Base-by-base conservation (phyloP, 2,329 filamentous ascomycete species). In the Clonostachys rhizophaga region DNA sequence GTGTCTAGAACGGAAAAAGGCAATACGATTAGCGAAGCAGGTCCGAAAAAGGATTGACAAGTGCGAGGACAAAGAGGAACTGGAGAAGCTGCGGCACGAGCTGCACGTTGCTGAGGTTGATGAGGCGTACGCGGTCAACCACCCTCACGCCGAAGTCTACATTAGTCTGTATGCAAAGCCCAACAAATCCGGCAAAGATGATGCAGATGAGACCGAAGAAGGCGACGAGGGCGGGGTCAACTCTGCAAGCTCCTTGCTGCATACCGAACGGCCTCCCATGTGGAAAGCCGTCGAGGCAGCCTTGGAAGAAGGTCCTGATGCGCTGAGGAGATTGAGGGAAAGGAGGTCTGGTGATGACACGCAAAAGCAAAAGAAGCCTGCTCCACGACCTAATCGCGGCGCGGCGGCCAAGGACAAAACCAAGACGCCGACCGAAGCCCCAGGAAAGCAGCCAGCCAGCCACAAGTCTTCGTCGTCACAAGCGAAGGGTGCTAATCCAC, bases 51-150 rank as follows among this genome's bases (percentile, higher is more conserved):
- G 77, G 53, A 67, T 87, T 37, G 67, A 75, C 16, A 66, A 73
- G 42, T 65, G 72, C 16, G 70, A 74, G 45, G 75, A 78, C 35
- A 62, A 72, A 2, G 71, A 76, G 43, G 78, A 83, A 54, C 67
- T 68, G 35, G 69, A 74, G 44, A 64, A 64, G 47, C 62, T 88
- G 43, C 69, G 79, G 54, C 64, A 64, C 7, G 74, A 83, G 50
- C 69, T 88, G n/a, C 84, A 89, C 60, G 71, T 81, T 20, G 81
- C 82, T 24, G 79, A 91, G 59, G 79, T 91, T 12, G 88, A 92
- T 59, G 71, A 87, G 52, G 83, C 88, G 55, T 94, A 94, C 60
- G 81, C 87, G 2, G 76, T 81, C 46, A 86, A 84, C 64, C 87
- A 81, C 52, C 89, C 89, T 2, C 78, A 87, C 41, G 72, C 84